A percentile compares a stretch with the other conserved stretches of the same genome.
These are phyloP conservation scores for Epichloe gansuensis DNA, from an alignment of 2,329 filamentous ascomycete genomes.

Conservation along the genomic window DNA sequence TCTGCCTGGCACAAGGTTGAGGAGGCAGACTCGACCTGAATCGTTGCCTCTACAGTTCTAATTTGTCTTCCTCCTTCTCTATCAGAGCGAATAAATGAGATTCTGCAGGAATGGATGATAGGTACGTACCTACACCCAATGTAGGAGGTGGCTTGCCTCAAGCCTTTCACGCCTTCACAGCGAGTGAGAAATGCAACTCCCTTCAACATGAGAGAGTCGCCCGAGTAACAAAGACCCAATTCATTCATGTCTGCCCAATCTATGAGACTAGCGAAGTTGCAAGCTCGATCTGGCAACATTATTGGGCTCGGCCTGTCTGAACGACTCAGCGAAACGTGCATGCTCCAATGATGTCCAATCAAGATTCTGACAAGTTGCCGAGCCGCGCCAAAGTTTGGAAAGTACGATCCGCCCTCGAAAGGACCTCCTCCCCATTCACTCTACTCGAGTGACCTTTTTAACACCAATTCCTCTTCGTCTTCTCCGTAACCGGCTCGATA, in stretches of 20 bases:
- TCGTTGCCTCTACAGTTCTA: not conserved
- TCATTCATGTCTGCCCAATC: too few species aligned
- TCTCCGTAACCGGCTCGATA: not conserved
- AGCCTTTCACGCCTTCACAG: not conserved
- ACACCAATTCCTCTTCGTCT: not conserved
- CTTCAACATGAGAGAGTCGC: too few species aligned
- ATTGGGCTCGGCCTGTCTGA: not conserved
- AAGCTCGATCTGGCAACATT: too few species aligned
- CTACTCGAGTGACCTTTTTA: not conserved
- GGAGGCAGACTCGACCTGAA: not conserved
- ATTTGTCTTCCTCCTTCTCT: not conserved
- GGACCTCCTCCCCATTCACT: not conserved
- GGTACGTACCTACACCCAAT: not conserved
- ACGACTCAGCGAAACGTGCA: not conserved
- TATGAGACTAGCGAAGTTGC: too few species aligned
- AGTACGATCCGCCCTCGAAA: not conserved
- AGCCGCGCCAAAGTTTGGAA: not conserved
- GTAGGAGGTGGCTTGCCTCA: not conserved
- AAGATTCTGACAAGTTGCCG: not conserved
- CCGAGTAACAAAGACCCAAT: too few species aligned
- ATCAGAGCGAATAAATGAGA: not conserved
- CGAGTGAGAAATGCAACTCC: too few species aligned
- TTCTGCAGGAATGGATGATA: not conserved
- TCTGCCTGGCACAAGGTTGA: too few species aligned
- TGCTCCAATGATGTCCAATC: not conserved